These are phyloP conservation scores for Neurospora pannonica DNA, from an alignment of 495 filamentous ascomycete species.

Conservation along the genomic window DNA sequence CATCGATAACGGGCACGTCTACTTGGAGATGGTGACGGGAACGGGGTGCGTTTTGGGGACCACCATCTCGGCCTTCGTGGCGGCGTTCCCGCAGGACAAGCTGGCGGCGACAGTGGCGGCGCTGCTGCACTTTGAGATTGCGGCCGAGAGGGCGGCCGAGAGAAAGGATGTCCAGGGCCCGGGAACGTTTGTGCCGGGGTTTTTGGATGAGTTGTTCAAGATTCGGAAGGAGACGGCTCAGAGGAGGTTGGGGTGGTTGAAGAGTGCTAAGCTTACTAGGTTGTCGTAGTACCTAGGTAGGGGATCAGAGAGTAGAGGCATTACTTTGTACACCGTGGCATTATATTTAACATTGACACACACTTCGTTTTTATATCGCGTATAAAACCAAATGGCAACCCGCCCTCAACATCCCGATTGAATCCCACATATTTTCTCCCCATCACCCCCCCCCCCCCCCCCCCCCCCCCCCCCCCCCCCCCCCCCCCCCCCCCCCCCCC, in stretches of 20 bases:
- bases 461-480: too few species aligned
- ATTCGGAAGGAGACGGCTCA: slow-evolving; percentile 39
- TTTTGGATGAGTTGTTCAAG: slow-evolving; percentile 60
- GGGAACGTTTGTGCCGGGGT: slow-evolving; percentile 80
- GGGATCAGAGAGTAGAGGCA: too few species aligned
- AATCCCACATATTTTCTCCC: too few species aligned
- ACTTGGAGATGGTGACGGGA: slow-evolving; percentile 75
- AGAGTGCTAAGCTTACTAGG: slow-evolving; percentile 41
- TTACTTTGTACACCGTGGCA: too few species aligned
- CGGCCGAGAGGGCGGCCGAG: slow-evolving; percentile 62
- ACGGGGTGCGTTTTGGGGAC: slow-evolving; percentile 84
- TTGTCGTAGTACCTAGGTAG: not conserved
- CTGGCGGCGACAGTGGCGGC: slow-evolving; percentile 59
- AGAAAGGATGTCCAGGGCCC: slow-evolving; percentile 61
- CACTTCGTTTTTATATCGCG: too few species aligned
- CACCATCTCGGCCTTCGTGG: slow-evolving; percentile 63
- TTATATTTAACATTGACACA: too few species aligned
- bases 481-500: too few species aligned
- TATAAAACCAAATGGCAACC: too few species aligned
- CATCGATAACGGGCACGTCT: slow-evolving; percentile 67
- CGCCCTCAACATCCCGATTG: too few species aligned
- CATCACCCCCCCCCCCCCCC: too few species aligned
- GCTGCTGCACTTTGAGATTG: slow-evolving; percentile 73
- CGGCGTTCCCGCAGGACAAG: slow-evolving; percentile 48
- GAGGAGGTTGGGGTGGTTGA: slow-evolving; percentile 45